These are phyloP conservation scores for Tolypocladium tropicale DNA, from an alignment of 2,329 filamentous ascomycete species.

Conservation along the genomic window DNA sequence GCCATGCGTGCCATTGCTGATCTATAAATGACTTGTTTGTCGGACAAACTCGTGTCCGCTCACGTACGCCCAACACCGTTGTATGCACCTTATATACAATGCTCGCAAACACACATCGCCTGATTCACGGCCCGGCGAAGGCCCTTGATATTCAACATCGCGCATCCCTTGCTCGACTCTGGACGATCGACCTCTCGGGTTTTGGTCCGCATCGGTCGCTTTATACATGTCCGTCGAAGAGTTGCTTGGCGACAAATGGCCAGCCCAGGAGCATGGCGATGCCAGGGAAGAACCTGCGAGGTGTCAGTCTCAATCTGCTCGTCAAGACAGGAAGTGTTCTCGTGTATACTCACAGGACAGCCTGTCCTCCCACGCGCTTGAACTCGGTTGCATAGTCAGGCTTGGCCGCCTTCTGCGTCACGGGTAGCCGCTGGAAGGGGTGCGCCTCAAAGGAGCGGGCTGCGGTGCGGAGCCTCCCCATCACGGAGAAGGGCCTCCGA, in stretches of 20 bases:
- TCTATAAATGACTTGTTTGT: neutral
- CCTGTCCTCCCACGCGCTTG: slow-evolving; percentile 19
- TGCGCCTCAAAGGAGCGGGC: slow-evolving; percentile 24
- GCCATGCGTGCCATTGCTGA: neutral
- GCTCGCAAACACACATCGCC: neutral
- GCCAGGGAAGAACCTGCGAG: slow-evolving; percentile 22
- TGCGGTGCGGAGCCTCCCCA: slow-evolving; percentile 19
- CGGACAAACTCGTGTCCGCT: neutral
- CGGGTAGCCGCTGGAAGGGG: slow-evolving; percentile 22
- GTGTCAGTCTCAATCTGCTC: neutral
- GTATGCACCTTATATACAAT: neutral
- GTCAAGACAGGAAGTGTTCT: neutral
- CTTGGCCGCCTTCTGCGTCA: slow-evolving; percentile 14
- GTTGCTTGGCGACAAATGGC: slow-evolving; percentile 17
- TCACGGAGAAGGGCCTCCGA: slow-evolving; percentile 24
- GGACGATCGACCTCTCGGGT: neutral
- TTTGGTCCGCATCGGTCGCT: neutral
- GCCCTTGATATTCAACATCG: neutral
- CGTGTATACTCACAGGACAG: slow-evolving; percentile 21
- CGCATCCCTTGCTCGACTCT: neutral
- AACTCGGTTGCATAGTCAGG: slow-evolving; percentile 21
- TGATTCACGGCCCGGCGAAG: neutral
- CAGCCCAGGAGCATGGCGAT: slow-evolving; percentile 23
- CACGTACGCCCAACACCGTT: neutral
- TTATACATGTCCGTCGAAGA: slow-evolving; percentile 22